Evolutionary conservation across 768 basidiomycete genomes (phyloP).

Genomic region (Lyophyllum semitale): DNA sequence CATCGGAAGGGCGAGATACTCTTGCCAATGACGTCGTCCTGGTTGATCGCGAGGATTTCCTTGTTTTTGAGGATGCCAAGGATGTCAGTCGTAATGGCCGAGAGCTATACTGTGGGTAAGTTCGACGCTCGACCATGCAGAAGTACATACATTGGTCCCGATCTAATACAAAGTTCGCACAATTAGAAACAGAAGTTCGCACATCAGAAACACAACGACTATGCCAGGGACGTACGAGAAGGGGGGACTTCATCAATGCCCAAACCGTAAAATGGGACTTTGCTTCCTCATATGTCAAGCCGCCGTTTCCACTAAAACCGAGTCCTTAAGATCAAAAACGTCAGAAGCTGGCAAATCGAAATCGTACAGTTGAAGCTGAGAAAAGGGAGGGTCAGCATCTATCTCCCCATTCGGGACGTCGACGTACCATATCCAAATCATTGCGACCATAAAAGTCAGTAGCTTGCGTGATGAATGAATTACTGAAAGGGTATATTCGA

Average conservation of each 20-base stretch:
- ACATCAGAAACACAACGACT: neutral
- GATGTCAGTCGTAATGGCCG: slow-evolving; percentile 48
- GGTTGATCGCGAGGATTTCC: slow-evolving; percentile 70
- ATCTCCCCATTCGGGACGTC: neutral
- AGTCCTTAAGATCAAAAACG: neutral
- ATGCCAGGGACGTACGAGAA: slow-evolving; percentile 37
- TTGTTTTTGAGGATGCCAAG: slow-evolving; percentile 60
- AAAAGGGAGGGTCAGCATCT: slow-evolving; percentile 5
- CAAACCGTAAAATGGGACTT: slow-evolving; percentile 76
- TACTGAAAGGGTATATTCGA: slow-evolving; percentile 34
- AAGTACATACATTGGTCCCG: slow-evolving; percentile 12
- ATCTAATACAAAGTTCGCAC: slow-evolving; percentile 4
- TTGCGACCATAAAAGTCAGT: slow-evolving; percentile 69
- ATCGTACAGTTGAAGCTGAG: slow-evolving; percentile 56
- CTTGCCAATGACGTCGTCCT: slow-evolving; percentile 62
- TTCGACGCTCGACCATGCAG: neutral
- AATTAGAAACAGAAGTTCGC: too few species aligned
- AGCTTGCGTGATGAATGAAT: slow-evolving; percentile 65
- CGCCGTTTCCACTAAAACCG: slow-evolving; percentile 58
- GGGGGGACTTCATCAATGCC: slow-evolving; percentile 68
- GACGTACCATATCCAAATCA: slow-evolving; percentile 63
- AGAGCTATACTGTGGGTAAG: slow-evolving; percentile 27
- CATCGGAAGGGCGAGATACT: slow-evolving; percentile 69
- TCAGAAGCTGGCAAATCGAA: neutral
- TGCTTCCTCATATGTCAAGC: slow-evolving; percentile 58